Evolutionary conservation across 1,139 yeast species (phyloP), one percentile per base, ranked within the genome.

Genomic region (Geotrichum citri-aurantii): DNA sequence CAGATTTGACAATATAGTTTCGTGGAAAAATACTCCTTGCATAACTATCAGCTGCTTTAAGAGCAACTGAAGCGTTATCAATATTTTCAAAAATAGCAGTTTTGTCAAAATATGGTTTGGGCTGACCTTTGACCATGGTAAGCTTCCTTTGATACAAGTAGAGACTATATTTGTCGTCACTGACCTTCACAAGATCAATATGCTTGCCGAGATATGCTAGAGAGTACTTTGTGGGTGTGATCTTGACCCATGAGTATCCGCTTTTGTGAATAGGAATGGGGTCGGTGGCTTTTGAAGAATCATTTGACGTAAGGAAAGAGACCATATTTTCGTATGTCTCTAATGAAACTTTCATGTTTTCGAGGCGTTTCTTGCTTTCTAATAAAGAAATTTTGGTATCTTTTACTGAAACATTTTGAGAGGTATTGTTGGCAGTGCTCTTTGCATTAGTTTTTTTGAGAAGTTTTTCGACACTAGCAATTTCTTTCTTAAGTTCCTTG

Each of bases 11-110:
- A 26, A 66, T 54, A 14, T 64, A 49, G 11, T 50, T 55, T 8
- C 59, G 53, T 1, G 65, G 61, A 23, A 54, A 63, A 17, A 54
- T 47, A 19, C 57, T 57, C 10, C 52, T 48, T 2, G 65, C 67
- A 51, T 54, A 59, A 1, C 61, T 58, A 44, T 68, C 70, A 14
- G 67, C 68, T 6, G 66, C 66, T 33, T 62, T 57, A 17, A 68
- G 50, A 33, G 70, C 70, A 4, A 61, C 55, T 26, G 56, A 60
- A 21, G 64, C 51, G 23, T 59, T 46, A 10, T 29, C 57, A n/a
- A 62, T 57, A 21, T 58, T 53, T 5, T 59, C 58, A 52, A 63
- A 65, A 17, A 54, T 50, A n/a, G 24, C 51, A 47, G 44, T 37
- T 55, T 54, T n/a, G 48, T 31, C 54, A 54, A 23, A 17, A 48